A percentile compares a stretch with the other conserved stretches of the same genome.
Evolutionary conservation across 352 stramenopile genomes (phyloP).

Genomic region (Phytophthora sojae): DNA sequence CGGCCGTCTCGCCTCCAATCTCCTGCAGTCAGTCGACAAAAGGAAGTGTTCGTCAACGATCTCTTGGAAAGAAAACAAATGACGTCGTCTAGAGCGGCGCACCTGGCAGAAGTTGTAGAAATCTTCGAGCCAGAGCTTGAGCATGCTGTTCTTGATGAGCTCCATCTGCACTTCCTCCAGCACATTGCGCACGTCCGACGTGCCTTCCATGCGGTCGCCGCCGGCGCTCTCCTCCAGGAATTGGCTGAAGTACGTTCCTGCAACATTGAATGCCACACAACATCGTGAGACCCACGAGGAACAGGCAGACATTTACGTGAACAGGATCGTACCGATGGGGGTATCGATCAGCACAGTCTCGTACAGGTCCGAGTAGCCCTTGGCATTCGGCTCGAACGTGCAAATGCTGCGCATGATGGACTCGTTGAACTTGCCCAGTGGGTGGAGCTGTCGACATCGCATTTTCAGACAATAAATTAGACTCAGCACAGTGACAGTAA

Average conservation of each 20-base stretch:
- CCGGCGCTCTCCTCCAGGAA: conserved; percentile 96
- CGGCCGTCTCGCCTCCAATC: conserved; percentile 97
- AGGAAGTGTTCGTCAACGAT: neutral
- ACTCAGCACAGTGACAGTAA: conserved; percentile 4
- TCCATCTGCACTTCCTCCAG: conserved; percentile 99
- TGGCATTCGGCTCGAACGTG: conserved; percentile 97
- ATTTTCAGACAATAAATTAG: neutral
- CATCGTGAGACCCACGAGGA: neutral
- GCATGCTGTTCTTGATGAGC: conserved; percentile 99
- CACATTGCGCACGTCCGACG: conserved; percentile 94
- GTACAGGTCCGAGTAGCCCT: conserved; percentile 99
- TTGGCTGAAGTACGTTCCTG: conserved; percentile 97
- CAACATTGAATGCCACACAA: conserved; percentile 1
- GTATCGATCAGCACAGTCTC: conserved; percentile 99
- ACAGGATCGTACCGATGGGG: conserved; percentile 85
- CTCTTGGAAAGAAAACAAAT: neutral
- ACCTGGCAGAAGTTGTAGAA: conserved; percentile 95
- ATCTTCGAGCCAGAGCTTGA: conserved; percentile 98
- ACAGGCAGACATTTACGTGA: neutral
- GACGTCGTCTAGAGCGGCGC: neutral
- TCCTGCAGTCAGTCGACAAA: conserved; percentile 48
- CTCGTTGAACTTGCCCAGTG: conserved; percentile 99
- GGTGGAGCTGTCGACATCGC: conserved; percentile 91
- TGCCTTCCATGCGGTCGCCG: conserved; percentile 85
- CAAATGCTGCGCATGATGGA: conserved; percentile 99